Conservation (phyloP, 805 yeast species). For the Saturnispora dispora region DNA sequence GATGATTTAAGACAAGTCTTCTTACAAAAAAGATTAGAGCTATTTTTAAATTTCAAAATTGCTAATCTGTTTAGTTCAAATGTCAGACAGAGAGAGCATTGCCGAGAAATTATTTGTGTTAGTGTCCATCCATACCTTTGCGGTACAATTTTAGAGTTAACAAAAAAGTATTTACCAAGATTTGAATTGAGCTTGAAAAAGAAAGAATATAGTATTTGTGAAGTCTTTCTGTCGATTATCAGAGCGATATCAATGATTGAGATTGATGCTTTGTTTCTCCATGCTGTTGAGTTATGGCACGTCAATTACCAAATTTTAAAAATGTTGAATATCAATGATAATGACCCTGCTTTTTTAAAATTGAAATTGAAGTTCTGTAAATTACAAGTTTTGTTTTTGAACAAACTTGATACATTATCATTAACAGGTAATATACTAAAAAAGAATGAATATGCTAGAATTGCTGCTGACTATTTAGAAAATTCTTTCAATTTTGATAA, state of each 20-base stretch:
- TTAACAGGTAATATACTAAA: slow-evolving; percentile 23
- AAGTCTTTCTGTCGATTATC: slow-evolving; percentile 21
- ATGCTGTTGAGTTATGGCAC: slow-evolving; percentile 22
- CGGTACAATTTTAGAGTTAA: slow-evolving; percentile 18
- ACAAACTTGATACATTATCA: slow-evolving; percentile 22
- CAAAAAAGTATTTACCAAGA: slow-evolving; percentile 16
- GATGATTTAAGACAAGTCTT: slow-evolving; percentile 22
- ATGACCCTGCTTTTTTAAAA: slow-evolving; percentile 19
- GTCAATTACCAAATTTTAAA: slow-evolving; percentile 19
- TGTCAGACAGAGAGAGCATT: slow-evolving; percentile 47
- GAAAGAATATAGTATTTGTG: slow-evolving; percentile 23
- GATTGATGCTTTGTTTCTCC: slow-evolving; percentile 19
- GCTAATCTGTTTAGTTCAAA: slow-evolving; percentile 20
- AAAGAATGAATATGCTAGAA: slow-evolving; percentile 27
- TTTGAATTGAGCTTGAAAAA: slow-evolving; percentile 19
- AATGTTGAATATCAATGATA: slow-evolving; percentile 18
- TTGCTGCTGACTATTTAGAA: slow-evolving; percentile 29
- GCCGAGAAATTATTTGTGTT: slow-evolving; percentile 55
- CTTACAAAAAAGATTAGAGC: slow-evolving; percentile 21
- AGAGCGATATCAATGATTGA: slow-evolving; percentile 23
- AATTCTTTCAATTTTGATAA: slow-evolving; percentile 20
- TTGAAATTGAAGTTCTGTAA: slow-evolving; percentile 27
- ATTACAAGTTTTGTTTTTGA: slow-evolving; percentile 22
- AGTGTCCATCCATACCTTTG: slow-evolving; percentile 39
- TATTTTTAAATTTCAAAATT: slow-evolving; percentile 20